Percentiles rank a stretch among this genome's conserved stretches.
Conservation (phyloP, 352 stramenopile species). For the Aphanomyces euteiches region DNA sequence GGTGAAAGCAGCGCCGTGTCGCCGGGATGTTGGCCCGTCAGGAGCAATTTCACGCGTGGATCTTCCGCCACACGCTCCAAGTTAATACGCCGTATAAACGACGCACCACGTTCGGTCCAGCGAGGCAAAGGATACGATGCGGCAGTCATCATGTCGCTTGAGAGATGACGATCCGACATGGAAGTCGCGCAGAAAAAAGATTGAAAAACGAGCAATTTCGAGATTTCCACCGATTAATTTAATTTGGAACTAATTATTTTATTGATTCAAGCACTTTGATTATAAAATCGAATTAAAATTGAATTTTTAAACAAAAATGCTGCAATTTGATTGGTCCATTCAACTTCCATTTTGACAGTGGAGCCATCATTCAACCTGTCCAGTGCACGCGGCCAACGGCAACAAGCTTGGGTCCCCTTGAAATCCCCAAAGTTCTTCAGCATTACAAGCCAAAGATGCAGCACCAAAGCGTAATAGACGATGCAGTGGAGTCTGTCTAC, state of each 20-base stretch:
- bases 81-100: slow-evolving; percentile 85
- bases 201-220: not conserved
- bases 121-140: slow-evolving; percentile 36
- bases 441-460: too few species aligned
- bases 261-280: not conserved
- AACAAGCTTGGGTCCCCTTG: too few species aligned
- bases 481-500: too few species aligned
- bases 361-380: too few species aligned
- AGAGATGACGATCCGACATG: slow-evolving; percentile 4
- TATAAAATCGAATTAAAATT: slow-evolving; percentile 5
- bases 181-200: not conserved
- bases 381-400: too few species aligned
- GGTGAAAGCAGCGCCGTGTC: slow-evolving; percentile 19
- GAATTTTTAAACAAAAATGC: not conserved
- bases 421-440: too few species aligned
- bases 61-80: slow-evolving; percentile 83
- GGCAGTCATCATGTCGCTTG: not conserved
- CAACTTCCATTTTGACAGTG: slow-evolving; percentile 3
- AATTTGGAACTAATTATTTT: slow-evolving; percentile 2
- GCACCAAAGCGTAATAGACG: too few species aligned
- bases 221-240: not conserved
- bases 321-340: not conserved
- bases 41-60: slow-evolving; percentile 60
- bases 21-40: slow-evolving; percentile 30
- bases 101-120: slow-evolving; percentile 78